These are phyloP conservation scores for Zygoascus tannicola DNA, from an alignment of 805 yeast species.

Conservation along the genomic window DNA sequence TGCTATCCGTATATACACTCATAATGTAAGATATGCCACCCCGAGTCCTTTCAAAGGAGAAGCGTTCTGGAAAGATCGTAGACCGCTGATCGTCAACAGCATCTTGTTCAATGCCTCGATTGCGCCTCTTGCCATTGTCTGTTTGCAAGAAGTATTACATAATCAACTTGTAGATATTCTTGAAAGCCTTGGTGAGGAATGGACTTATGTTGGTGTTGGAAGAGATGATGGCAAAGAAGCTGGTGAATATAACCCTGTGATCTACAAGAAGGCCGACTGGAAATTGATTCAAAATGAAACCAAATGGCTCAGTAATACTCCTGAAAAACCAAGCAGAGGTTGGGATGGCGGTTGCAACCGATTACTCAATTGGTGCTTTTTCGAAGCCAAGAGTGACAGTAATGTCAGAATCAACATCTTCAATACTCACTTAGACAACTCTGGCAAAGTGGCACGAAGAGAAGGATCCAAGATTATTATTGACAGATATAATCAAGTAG, in stretches of 20 bases:
- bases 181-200: conserved; percentile 27
- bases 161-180: conserved; percentile 40
- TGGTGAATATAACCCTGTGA: conserved; percentile 46
- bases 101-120: conserved; percentile 29
- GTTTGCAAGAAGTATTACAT: conserved; percentile 41
- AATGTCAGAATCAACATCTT: conserved; percentile 24
- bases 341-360: conserved; percentile 41
- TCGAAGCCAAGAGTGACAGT: conserved; percentile 6
- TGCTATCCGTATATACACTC: conserved; percentile 16
- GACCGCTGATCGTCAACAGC: conserved; percentile 31
- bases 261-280: conserved; percentile 34
- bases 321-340: conserved; percentile 42
- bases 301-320: conserved; percentile 48
- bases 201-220: conserved; percentile 43
- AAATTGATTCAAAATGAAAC: conserved; percentile 32
- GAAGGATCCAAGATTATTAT: conserved; percentile 39
- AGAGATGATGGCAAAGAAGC: conserved; percentile 41
- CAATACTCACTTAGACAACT: conserved; percentile 45
- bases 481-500: conserved; percentile 23
- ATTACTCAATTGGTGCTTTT: conserved; percentile 25
- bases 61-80: conserved; percentile 37
- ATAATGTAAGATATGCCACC: conserved; percentile 23
- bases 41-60: conserved; percentile 28
- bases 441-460: conserved; percentile 37
- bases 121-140: conserved; percentile 31